Percentiles rank a stretch among this genome's conserved stretches.
phyloP scores from a whole-genome alignment of 345 rosid species.

The Brassica incana region DNA sequence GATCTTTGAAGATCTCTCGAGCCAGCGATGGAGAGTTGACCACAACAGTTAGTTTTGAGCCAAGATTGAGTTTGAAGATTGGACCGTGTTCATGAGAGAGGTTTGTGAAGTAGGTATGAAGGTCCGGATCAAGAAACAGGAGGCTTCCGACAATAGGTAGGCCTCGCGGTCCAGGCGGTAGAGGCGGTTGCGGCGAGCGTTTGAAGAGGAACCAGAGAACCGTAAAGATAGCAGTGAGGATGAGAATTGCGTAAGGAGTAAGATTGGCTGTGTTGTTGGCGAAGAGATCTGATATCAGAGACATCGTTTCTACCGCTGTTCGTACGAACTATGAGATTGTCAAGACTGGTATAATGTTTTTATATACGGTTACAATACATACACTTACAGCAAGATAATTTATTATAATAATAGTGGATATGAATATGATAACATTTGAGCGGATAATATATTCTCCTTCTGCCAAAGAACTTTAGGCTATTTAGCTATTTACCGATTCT shows the following conservation, averaged over 20 bases:
- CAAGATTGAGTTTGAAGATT: slow-evolving; percentile 44
- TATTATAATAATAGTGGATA: background rate
- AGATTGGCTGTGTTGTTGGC: background rate
- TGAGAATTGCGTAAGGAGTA: slow-evolving; percentile 1
- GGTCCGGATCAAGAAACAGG: slow-evolving; percentile 47
- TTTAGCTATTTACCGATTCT: too few species aligned
- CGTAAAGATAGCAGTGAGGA: background rate
- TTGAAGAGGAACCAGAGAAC: background rate
- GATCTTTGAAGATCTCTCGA: slow-evolving; percentile 45
- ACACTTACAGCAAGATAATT: background rate
- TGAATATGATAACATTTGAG: background rate
- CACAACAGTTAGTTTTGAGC: slow-evolving; percentile 42
- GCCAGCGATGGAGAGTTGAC: slow-evolving; percentile 47
- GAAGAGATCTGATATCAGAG: background rate
- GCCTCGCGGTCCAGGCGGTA: slow-evolving; percentile 56
- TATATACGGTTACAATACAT: background rate
- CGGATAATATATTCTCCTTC: background rate
- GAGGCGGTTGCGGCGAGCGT: slow-evolving; percentile 15
- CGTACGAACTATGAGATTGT: background rate
- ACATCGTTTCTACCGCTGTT: slow-evolving; percentile 1
- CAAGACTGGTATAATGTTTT: background rate
- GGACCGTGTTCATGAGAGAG: slow-evolving; percentile 45
- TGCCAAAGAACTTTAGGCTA: too few species aligned
- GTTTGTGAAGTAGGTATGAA: slow-evolving; percentile 45
- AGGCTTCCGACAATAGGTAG: slow-evolving; percentile 53